Evolutionary conservation across 225 moss, liverwort and hornwort species (phyloP).

Genomic region (Physcomitrellopsis africana): DNA sequence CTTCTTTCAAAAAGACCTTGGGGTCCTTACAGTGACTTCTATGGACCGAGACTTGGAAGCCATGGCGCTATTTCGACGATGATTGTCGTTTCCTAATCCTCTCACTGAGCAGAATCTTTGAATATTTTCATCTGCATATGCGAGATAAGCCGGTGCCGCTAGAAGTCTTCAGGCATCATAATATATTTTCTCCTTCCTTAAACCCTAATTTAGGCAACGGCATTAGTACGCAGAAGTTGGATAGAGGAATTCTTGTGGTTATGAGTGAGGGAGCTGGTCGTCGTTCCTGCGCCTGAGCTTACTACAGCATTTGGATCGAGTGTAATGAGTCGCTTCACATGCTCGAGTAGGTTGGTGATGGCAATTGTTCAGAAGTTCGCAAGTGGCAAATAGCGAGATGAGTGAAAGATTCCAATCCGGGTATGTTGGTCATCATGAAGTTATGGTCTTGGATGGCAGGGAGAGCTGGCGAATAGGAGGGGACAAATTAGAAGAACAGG

Average conservation of each 20-base stretch:
- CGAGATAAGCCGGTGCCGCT: neutral
- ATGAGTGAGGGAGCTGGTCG: neutral
- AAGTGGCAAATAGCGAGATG: neutral
- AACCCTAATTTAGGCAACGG: neutral
- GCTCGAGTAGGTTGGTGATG: neutral
- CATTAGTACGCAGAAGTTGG: neutral
- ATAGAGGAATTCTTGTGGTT: neutral
- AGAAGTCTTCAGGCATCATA: neutral
- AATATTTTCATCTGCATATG: neutral
- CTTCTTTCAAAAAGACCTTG: neutral
- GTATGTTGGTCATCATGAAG: neutral
- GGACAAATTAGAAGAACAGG: neutral
- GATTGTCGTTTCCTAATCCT: neutral
- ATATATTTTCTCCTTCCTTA: neutral
- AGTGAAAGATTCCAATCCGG: neutral
- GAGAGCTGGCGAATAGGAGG: conserved; percentile 21
- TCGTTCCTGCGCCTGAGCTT: neutral
- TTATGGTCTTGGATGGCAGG: conserved; percentile 21
- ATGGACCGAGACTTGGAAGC: too few relatives aligned
- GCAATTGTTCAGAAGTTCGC: too few relatives aligned
- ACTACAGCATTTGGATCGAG: neutral
- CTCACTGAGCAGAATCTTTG: neutral
- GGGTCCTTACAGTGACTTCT: neutral
- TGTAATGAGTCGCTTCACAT: neutral
- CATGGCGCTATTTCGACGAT: neutral